Percentiles rank a stretch among this genome's conserved stretches.
These are phyloP conservation scores for Trichoderma lentiforme DNA, from an alignment of 2,329 filamentous ascomycete species.

Conservation along the genomic window DNA sequence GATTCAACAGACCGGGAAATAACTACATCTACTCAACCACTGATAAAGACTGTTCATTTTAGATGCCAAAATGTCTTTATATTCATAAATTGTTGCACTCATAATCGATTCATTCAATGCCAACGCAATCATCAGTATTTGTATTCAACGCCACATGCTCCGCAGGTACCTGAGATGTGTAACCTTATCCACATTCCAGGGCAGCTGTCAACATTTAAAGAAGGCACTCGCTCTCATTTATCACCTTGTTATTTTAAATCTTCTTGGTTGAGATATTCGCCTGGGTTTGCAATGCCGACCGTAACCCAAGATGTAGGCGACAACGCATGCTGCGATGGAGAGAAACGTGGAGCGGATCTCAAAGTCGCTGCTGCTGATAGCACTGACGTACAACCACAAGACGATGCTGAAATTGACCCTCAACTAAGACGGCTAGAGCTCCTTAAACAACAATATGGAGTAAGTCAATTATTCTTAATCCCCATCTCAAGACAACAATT, in stretches of 20 bases:
- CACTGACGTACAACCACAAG: background rate
- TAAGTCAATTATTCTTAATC: background rate
- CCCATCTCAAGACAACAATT: background rate
- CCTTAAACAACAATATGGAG: background rate
- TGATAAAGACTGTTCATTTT: background rate
- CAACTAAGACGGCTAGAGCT: background rate
- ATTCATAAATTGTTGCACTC: background rate
- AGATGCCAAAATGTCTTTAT: background rate
- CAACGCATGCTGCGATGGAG: background rate
- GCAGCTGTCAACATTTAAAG: background rate
- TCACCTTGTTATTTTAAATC: fast-evolving
- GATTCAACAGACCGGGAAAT: background rate
- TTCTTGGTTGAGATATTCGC: background rate
- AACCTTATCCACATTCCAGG: background rate
- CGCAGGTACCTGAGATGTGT: background rate
- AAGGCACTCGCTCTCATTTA: background rate
- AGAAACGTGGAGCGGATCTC: background rate
- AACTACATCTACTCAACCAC: background rate
- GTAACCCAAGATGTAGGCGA: background rate
- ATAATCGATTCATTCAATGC: background rate
- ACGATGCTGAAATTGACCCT: background rate
- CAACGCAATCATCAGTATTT: too few relatives aligned
- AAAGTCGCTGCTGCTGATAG: background rate
- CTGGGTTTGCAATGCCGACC: background rate
- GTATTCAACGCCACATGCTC: background rate